phyloP scores from a whole-genome alignment of 2,329 filamentous ascomycete species.

The Botrytis deweyae region DNA sequence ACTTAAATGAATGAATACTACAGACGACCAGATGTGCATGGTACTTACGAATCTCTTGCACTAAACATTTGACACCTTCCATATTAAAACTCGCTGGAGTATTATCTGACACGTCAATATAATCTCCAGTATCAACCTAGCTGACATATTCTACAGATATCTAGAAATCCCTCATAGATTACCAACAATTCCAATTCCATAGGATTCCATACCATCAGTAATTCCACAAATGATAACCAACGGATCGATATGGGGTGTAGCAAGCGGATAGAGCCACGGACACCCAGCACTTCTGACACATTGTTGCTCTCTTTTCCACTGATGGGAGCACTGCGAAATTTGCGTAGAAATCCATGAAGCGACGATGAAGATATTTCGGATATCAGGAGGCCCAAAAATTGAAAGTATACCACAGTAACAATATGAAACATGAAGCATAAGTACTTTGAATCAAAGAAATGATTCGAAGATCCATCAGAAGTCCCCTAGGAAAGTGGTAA shows the following conservation, averaged over 20 bases:
- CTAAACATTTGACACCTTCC: background rate
- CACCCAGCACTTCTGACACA: background rate
- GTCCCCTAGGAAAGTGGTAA: background rate
- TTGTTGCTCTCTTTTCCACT: accelerated
- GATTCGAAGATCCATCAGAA: background rate
- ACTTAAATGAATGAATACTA: background rate
- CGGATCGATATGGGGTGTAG: background rate
- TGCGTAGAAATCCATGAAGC: background rate
- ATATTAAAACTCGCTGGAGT: background rate
- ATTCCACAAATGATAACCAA: background rate
- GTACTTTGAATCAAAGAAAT: background rate
- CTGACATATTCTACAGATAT: background rate
- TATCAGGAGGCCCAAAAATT: too few relatives aligned
- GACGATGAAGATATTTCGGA: background rate
- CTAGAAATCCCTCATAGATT: background rate
- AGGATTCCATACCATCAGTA: background rate
- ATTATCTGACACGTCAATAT: background rate
- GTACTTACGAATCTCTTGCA: background rate
- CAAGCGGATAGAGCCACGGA: background rate
- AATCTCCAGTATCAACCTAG: background rate
- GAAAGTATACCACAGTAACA: too few relatives aligned
- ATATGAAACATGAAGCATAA: background rate
- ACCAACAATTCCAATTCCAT: background rate
- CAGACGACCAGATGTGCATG: background rate
- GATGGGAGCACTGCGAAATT: background rate